phyloP scores from a whole-genome alignment of 106 monocot genomes.

The Allium sativum region DNA sequence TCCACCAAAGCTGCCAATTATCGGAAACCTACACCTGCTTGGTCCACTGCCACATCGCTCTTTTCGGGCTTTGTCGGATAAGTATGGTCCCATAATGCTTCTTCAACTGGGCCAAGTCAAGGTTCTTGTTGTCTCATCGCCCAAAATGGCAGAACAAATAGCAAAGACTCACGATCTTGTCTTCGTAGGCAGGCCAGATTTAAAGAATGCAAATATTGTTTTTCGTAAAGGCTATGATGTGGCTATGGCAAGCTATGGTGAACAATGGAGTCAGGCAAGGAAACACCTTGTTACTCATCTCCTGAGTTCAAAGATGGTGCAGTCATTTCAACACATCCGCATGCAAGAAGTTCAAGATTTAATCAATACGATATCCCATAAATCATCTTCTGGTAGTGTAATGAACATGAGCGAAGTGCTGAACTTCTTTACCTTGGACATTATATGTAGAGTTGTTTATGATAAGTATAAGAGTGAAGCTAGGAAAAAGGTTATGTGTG shows the following conservation, averaged over 20 bases:
- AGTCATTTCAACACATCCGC: no score
- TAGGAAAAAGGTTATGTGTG: background rate
- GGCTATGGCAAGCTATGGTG: slow-evolving; percentile 23
- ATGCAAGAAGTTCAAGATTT: no score
- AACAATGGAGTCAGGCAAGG: slow-evolving; percentile 29
- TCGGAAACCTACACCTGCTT: no score
- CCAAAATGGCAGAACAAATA: slow-evolving; percentile 13
- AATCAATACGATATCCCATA: no score
- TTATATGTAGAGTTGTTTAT: background rate
- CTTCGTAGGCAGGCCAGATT: slow-evolving; percentile 22
- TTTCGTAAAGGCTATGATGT: slow-evolving; percentile 24
- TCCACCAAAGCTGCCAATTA: no score
- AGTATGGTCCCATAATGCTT: background rate
- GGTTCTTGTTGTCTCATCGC: slow-evolving; percentile 15
- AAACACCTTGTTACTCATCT: no score
- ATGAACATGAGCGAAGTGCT: no score
- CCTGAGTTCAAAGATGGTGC: no score
- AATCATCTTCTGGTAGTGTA: no score
- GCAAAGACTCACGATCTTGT: slow-evolving; percentile 16
- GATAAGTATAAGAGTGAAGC: background rate
- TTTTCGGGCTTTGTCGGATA: no score
- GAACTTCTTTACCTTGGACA: background rate
- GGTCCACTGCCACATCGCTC: no score
- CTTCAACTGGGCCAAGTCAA: background rate
- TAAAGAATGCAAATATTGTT: slow-evolving; percentile 8